Evolutionary conservation across 2,329 filamentous ascomycete genomes (phyloP), one percentile per base, ranked within the genome.

Genomic region (Sodiomyces alkalinus): DNA sequence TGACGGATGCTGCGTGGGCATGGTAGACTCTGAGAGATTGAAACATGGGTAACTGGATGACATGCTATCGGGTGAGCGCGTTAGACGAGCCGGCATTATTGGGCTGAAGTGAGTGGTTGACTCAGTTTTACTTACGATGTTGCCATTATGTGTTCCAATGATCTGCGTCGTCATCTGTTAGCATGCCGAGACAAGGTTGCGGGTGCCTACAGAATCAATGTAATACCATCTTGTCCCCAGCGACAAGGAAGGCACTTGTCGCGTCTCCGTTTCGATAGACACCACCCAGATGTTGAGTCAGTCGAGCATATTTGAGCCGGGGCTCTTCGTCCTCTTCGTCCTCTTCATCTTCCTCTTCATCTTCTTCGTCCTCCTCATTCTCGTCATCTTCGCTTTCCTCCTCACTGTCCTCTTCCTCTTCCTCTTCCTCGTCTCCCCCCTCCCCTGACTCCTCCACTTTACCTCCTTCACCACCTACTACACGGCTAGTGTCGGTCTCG

Each of bases 221-320:
- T n/a, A 61, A 43, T 64, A 87, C 82, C 87, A 96, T 92, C 60
- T 96, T 96, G 61, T 98, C 87, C 29, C 87, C 87, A 22, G 80
- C 80, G 27, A 92, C 82, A 27, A 92, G 58, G 49, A 93, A 93
- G 7, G 81, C 64, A 52, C 86, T 94, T 16, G 87, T 94, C 41
- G 85, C 82, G 65, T 98, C 90, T 41, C 83, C 86, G 57, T 92
- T 93, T 33, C 85, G 76, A 57, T 98, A 98, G 19, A 94, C 70
- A 23, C 78, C 62, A 16, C 68, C 73, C 35, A 98, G 58, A 43
- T 78, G 76, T 35, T 75, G 77, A 6, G 90, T 96, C 41, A 96
- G 57, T 27, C 83, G 78, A 28, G 78, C 79, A 51, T 94, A 94
- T 55, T 98, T 98, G 43, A 98, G 69, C 46, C 77, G 79, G 17